Percentiles rank a stretch among this genome's conserved stretches.
phyloP scores from a whole-genome alignment of 208 protist genomes.

The Acanthamoeba castellanii region DNA sequence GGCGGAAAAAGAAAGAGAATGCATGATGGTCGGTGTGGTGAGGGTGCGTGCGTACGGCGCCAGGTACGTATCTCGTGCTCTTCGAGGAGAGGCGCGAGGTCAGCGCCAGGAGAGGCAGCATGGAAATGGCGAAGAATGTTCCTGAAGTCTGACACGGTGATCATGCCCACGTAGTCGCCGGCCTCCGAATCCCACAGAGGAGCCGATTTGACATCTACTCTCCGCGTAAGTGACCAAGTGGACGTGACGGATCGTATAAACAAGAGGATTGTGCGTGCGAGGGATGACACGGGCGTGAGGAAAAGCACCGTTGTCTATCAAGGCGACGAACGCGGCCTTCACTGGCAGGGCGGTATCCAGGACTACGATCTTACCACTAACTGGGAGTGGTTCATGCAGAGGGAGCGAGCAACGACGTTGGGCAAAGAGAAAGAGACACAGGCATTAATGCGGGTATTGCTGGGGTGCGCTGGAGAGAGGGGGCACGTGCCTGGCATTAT shows the following conservation, averaged over 20 bases:
- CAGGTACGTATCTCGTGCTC: constrained; percentile 78
- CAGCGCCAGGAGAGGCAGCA: constrained; percentile 62
- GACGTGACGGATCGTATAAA: too few species aligned
- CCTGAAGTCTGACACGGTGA: constrained; percentile 85
- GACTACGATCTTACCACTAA: constrained; percentile 84
- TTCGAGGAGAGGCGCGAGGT: constrained; percentile 79
- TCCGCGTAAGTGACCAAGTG: not conserved
- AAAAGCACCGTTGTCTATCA: constrained; percentile 79
- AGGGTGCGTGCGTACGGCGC: constrained; percentile 17
- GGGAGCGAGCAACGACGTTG: not conserved
- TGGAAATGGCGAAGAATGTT: constrained; percentile 85
- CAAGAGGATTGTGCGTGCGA: not conserved
- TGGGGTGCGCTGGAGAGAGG: too few species aligned
- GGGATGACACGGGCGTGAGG: not conserved
- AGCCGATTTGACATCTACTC: constrained; percentile 79
- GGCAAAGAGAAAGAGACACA: not conserved
- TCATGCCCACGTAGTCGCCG: constrained; percentile 82
- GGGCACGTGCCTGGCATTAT: not conserved
- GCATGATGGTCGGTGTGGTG: too few species aligned
- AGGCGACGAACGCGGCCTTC: constrained; percentile 81
- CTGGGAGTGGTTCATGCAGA: not conserved
- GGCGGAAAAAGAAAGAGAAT: too few species aligned
- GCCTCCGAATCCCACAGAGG: constrained; percentile 79
- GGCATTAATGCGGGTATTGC: too few species aligned
- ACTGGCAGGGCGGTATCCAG: constrained; percentile 80